Evolutionary conservation across 2,329 filamentous ascomycete species (phyloP), one percentile per base, ranked within the genome.

Genomic region (Trichoderma atroviride): DNA sequence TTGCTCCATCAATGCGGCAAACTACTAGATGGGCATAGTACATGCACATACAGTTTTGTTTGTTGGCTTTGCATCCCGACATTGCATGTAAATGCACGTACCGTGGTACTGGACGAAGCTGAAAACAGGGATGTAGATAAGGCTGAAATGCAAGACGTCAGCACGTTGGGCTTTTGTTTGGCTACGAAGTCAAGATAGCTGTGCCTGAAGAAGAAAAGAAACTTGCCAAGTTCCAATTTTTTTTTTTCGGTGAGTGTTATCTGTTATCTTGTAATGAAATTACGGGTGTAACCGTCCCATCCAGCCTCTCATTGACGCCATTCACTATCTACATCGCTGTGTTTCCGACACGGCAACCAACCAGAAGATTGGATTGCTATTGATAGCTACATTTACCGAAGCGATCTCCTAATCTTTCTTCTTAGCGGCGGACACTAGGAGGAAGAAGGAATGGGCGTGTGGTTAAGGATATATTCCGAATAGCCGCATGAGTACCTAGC

Each of bases 111-210:
- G 53, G 40, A 59, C 59, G 55, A 67, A 67, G 64, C 64, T 67
- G 64, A 67, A 59, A 43, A 67, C 64, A 67, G 55, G 55, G 64
- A 67, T 67, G 40, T 67, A 67, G 64, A 67, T 67, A 67, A 67
- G 64, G 64, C 64, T 67, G 64, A 67, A 67, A 59, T 56, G 53
- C 33, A 50, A 13, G 53, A 55, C 40, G 61, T 55, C 35, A 64
- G 63, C 63, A 35, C 3, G 40, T 66, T 66, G 53, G 63, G 63
- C 63, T 58, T 19, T 35, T 47, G 24, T 22, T 29, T 27, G 11
- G 47, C n/a, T 24, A 24, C 9, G 10, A 24, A 50, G 14, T 22
- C 9, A 50, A 13, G 22, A 24, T 50, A 22, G 47, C 47, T 50
- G 47, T 64, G 13, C 6, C 33, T 31, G 19, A n/a, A 22, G 16